These are phyloP conservation scores for Paramarasmius palmivorus DNA, from an alignment of 1,284 basidiomycete genomes.

Conservation along the genomic window DNA sequence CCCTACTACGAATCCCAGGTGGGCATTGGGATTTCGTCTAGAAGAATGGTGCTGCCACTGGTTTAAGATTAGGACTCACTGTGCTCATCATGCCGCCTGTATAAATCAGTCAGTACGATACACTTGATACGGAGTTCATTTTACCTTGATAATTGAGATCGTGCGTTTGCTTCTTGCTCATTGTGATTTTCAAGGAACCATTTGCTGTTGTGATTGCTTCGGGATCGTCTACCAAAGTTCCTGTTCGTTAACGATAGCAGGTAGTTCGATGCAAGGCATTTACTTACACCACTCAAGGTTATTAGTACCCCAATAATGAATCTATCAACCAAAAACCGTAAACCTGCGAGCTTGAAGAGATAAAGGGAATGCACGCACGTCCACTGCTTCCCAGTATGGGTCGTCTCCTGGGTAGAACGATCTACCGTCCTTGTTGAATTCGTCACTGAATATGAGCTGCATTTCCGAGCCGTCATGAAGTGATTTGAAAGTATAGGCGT, in stretches of 20 bases:
- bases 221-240: too few species aligned
- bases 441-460: conserved; percentile 45
- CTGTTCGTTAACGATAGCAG: too few species aligned
- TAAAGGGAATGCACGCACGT: too few species aligned
- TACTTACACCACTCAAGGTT: conserved; percentile 70
- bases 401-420: conserved; percentile 19
- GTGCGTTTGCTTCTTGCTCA: conserved; percentile 44
- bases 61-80: too few species aligned
- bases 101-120: too few species aligned
- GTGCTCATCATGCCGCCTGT: too few species aligned
- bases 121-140: conserved; percentile 35
- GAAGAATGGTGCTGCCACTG: too few species aligned
- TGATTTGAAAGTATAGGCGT: conserved; percentile 59
- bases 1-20: too few species aligned
- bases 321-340: too few species aligned
- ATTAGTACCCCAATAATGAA: conserved; percentile 41
- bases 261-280: too few species aligned
- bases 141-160: conserved; percentile 51
- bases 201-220: conserved; percentile 51
- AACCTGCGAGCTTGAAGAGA: conserved; percentile 49
- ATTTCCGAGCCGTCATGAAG: conserved; percentile 51
- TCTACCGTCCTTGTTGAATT: conserved; percentile 21
- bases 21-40: too few species aligned
- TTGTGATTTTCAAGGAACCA: conserved; percentile 56
- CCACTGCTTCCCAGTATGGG: conserved; percentile 23